Conservation (phyloP, 176 grass and related monocot genomes). For the Bromus sterilis region DNA sequence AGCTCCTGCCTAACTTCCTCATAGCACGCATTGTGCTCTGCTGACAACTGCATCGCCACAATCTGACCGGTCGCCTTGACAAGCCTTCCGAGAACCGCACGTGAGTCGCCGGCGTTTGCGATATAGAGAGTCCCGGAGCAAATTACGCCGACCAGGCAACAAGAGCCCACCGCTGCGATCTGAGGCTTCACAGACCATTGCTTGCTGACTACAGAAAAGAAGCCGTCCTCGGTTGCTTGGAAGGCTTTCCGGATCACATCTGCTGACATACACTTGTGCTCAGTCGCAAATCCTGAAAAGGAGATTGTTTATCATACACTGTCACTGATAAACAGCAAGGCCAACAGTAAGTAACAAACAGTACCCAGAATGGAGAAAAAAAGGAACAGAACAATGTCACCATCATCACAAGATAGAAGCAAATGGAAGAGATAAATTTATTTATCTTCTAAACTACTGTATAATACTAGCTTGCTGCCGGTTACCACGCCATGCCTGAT, state of each 20-base stretch:
- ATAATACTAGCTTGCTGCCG: background rate
- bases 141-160: conserved; percentile 60
- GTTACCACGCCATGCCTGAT: background rate
- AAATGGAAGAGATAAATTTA: background rate
- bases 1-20: conserved; percentile 79
- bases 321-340: background rate
- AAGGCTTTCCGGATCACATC: conserved; percentile 78
- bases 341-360: background rate
- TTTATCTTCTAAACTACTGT: too few species aligned
- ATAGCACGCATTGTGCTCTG: conserved; percentile 61
- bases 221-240: conserved; percentile 77
- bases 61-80: conserved; percentile 64
- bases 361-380: background rate
- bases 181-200: conserved; percentile 76
- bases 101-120: conserved; percentile 71
- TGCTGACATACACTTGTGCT: conserved; percentile 63
- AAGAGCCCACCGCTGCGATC: conserved; percentile 87
- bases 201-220: conserved; percentile 59
- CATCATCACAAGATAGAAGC: background rate
- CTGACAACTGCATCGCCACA: conserved; percentile 55
- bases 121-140: conserved; percentile 61
- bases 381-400: background rate
- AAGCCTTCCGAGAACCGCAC: conserved; percentile 56
- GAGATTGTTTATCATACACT: conserved; percentile 3
- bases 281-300: conserved; percentile 60